Conservation (phyloP, 345 rosid species). For the Lagerstroemia speciosa region DNA sequence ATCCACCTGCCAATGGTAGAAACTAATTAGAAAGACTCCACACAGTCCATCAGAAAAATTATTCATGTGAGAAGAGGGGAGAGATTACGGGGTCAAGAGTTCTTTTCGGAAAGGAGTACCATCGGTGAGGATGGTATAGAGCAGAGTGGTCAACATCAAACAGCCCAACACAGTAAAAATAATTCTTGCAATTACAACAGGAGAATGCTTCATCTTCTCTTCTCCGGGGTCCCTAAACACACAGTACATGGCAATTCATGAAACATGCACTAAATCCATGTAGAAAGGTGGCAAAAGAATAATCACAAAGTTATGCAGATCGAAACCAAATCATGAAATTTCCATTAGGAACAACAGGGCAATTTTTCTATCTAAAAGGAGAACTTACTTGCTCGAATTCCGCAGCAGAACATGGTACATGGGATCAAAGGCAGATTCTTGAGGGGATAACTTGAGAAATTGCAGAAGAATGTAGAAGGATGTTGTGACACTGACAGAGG, state of each 20-base stretch:
- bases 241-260: background rate
- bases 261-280: background rate
- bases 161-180: conserved; percentile 53
- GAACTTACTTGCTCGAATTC: conserved; percentile 39
- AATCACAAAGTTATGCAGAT: background rate
- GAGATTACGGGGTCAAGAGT: conserved; percentile 63
- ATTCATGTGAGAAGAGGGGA: background rate
- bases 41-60: background rate
- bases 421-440: conserved; percentile 58
- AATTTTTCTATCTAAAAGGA: background rate
- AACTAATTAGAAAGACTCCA: background rate
- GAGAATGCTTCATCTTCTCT: conserved; percentile 30
- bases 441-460: conserved; percentile 53
- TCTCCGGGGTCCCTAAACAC: conserved; percentile 36
- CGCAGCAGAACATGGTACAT: conserved; percentile 53
- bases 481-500: conserved; percentile 38
- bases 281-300: background rate
- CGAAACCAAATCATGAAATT: background rate
- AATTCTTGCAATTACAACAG: conserved; percentile 47
- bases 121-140: conserved; percentile 54
- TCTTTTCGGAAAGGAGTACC: conserved; percentile 88
- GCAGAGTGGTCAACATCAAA: conserved; percentile 63
- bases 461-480: conserved; percentile 59
- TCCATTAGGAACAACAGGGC: background rate
- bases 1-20: conserved; percentile 54